Evolutionary conservation across 345 rosid genomes (phyloP).

Genomic region (Gossypium turneri): DNA sequence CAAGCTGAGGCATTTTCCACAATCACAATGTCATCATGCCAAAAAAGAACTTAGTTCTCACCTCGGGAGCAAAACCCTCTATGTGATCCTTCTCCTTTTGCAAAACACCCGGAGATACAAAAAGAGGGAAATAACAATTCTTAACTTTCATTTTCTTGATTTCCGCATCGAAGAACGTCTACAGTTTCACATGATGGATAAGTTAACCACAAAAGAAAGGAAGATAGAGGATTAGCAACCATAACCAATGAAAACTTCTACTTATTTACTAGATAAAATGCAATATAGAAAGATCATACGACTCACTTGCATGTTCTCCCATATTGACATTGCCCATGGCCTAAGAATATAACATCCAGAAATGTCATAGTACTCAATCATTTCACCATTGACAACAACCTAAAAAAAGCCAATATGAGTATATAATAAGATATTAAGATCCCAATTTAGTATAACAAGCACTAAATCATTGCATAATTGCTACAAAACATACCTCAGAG

Average conservation of each 20-base stretch:
- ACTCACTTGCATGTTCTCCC: conserved; percentile 95
- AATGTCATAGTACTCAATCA: conserved; percentile 95
- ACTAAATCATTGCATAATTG: conserved; percentile 71
- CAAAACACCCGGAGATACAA: conserved; percentile 80
- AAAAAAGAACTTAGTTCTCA: conserved; percentile 25
- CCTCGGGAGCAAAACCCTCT: conserved; percentile 98
- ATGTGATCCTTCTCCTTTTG: conserved; percentile 93
- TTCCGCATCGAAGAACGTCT: conserved; percentile 87
- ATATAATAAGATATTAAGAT: neutral
- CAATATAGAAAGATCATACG: neutral
- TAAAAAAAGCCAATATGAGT: conserved; percentile 21
- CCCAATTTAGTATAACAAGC: neutral
- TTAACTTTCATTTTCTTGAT: conserved; percentile 89
- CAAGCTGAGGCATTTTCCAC: neutral
- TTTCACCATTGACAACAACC: conserved; percentile 88
- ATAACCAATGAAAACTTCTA: neutral
- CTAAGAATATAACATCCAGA: conserved; percentile 95
- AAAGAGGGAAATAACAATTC: conserved; percentile 94
- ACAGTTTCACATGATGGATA: conserved; percentile 26
- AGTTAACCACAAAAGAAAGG: neutral
- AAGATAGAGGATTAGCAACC: neutral
- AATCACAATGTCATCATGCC: neutral
- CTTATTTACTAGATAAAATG: neutral
- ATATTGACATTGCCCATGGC: conserved; percentile 96
- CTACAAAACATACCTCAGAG: conserved; percentile 73